phyloP scores from a whole-genome alignment of 2,329 filamentous ascomycete genomes.

The Phaeophleospora eucalypticola region DNA sequence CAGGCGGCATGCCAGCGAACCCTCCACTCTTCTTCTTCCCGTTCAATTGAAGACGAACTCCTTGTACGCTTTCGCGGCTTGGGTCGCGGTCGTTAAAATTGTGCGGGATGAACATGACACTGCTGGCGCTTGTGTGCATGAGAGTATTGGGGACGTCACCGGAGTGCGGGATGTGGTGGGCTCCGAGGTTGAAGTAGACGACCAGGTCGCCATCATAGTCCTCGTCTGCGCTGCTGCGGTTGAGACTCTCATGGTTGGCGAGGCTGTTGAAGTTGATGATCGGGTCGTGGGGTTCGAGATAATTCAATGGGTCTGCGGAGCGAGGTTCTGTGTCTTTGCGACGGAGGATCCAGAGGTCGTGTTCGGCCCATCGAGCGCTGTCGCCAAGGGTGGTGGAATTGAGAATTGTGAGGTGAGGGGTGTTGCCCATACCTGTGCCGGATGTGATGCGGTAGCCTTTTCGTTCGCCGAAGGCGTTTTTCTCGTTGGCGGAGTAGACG shows the following conservation, averaged over 20 bases:
- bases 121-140: slow-evolving; percentile 27
- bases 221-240: slow-evolving; percentile 32
- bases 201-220: slow-evolving; percentile 34
- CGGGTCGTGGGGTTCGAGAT: slow-evolving; percentile 45
- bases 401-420: slow-evolving; percentile 46
- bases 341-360: slow-evolving; percentile 50
- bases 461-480: slow-evolving; percentile 41
- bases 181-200: slow-evolving; percentile 51
- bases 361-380: slow-evolving; percentile 47
- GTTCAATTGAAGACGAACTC: slow-evolving; percentile 29
- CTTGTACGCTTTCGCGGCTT: slow-evolving; percentile 26
- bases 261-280: slow-evolving; percentile 50
- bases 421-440: slow-evolving; percentile 33
- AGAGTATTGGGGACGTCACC: slow-evolving; percentile 32
- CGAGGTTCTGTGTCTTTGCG: slow-evolving; percentile 53
- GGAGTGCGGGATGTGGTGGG: slow-evolving; percentile 45
- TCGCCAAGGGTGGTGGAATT: slow-evolving; percentile 47
- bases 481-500: slow-evolving; percentile 35
- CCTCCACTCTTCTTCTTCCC: slow-evolving; percentile 23
- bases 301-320: slow-evolving; percentile 45
- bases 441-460: slow-evolving; percentile 43
- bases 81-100: slow-evolving; percentile 32
- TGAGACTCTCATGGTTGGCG: slow-evolving; percentile 45
- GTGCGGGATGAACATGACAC: slow-evolving; percentile 33
- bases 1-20: slow-evolving; percentile 19